Evolutionary conservation across 179 eudicot species (phyloP).

Genomic region (Actinidia chinensis): DNA sequence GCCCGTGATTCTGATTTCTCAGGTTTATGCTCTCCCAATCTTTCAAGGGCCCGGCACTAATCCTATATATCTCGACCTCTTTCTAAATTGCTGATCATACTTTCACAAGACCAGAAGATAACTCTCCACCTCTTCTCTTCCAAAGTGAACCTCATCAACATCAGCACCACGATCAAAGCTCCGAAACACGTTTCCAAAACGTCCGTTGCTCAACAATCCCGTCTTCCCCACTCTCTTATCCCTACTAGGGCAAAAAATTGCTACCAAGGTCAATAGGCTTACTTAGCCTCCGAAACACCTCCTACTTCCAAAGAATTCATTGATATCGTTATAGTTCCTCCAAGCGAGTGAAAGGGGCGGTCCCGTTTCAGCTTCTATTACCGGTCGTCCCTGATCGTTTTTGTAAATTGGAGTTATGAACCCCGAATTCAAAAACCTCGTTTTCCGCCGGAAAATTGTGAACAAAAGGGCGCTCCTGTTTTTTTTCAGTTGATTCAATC

Average conservation of each 20-base stretch:
- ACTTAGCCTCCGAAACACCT: conserved; percentile 60
- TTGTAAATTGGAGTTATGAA: conserved; percentile 65
- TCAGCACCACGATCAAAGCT: conserved; percentile 97
- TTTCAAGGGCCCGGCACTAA: conserved; percentile 88
- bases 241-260: conserved; percentile 37
- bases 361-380: conserved; percentile 60
- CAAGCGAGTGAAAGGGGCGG: conserved; percentile 86
- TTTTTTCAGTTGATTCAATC: no score
- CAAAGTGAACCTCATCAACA: conserved; percentile 72
- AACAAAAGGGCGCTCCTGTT: conserved; percentile 40
- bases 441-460: conserved; percentile 47
- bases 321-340: conserved; percentile 93
- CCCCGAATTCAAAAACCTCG: conserved; percentile 42
- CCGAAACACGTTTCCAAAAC: conserved; percentile 87
- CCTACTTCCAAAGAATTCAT: conserved; percentile 88
- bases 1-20: conserved; percentile 99
- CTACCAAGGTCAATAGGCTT: conserved; percentile 78
- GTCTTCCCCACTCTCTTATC: conserved; percentile 75
- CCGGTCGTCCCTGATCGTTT: conserved; percentile 54
- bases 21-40: conserved; percentile 94
- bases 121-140: conserved; percentile 61
- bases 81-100: conserved; percentile 65
- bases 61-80: conserved; percentile 85
- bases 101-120: conserved; percentile 91
- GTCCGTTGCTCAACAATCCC: conserved; percentile 96